Evolutionary conservation across 2,329 filamentous ascomycete species (phyloP), one percentile per base, ranked within the genome.

Genomic region (Sordariomycetes sp.): DNA sequence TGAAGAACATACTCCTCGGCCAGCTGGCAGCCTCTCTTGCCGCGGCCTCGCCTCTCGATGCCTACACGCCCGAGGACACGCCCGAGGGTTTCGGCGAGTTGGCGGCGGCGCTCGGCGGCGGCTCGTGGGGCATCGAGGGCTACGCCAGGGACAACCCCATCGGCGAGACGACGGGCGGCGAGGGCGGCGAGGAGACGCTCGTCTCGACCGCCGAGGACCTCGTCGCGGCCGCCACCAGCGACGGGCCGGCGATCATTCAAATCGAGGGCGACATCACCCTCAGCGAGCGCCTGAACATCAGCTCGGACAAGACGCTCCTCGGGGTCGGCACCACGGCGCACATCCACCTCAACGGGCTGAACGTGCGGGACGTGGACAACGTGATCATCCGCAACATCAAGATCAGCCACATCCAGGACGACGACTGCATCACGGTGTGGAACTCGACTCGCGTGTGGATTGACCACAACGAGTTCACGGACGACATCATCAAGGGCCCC

Each of bases 391-490:
- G 71, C 50, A 76, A 76, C 60, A 56, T 69, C 20, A 69, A 69
- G 60, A 68, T 70, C 59, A 61, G 61, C 58, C 62, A 70, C 53
- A 72, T 76, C 35, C 52, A 69, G 3, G 73, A 69, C 54, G 70
- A 71, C 18, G 76, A 78, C 58, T 68, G 69, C 60, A 73, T 78
- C 58, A 73, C 71, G 4, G 70, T 77, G 40, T 69, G 71, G n/a
- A 73, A 75, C 66, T 69, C 71, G 28, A 77, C 73, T 1, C 65
- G 74, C 2, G 71, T 77, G 1, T 78, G 75, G 75, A 65, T 78
- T 25, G 75, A 78, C 55, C 75, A 78, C 62, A 75, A 75, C 53
- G 75, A 78, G 62, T 76, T 78, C 61, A 63, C 67, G n/a, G 73
- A 69, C 1, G 73, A 76, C 50, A 67, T 76, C 11, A 62, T 64